Conservation (phyloP, 2,329 filamentous ascomycete species). For the Xylariaceae sp. region DNA sequence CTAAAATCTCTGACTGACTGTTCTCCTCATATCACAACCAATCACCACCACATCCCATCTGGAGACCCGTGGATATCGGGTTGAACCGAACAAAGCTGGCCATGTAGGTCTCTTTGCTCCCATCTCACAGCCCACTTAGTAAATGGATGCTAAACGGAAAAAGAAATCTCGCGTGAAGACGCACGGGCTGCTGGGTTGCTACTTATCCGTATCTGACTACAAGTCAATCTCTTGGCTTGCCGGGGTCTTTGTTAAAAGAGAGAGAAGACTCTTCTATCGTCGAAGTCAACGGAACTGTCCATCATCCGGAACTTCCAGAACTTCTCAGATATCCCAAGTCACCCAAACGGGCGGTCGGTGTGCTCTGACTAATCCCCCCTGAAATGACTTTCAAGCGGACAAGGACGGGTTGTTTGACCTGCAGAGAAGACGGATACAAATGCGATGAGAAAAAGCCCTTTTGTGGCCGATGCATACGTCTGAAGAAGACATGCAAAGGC, state of each 20-base stretch:
- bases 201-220: not conserved
- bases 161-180: not conserved
- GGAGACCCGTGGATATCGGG: not conserved
- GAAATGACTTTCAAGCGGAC: constrained; percentile 25
- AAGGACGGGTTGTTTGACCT: constrained; percentile 30
- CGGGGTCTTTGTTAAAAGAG: not conserved
- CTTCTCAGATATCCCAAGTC: not conserved
- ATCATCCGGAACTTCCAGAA: not conserved
- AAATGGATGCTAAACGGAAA: not conserved
- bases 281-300: not conserved
- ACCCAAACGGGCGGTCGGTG: not conserved
- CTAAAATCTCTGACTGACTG: too few species aligned
- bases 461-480: constrained; percentile 30
- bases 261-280: not conserved
- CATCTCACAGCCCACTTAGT: not conserved
- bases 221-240: not conserved
- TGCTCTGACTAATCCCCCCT: not conserved
- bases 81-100: not conserved
- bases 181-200: not conserved
- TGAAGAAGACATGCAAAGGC: constrained; percentile 30
- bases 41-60: not conserved
- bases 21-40: too few species aligned
- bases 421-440: constrained; percentile 33
- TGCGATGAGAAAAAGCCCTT: constrained; percentile 32
- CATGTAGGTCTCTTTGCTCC: not conserved